Percentiles rank a stretch among this genome's conserved stretches.
Evolutionary conservation across 1,284 basidiomycete genomes (phyloP).

Genomic region (Gymnopus androsaceus): DNA sequence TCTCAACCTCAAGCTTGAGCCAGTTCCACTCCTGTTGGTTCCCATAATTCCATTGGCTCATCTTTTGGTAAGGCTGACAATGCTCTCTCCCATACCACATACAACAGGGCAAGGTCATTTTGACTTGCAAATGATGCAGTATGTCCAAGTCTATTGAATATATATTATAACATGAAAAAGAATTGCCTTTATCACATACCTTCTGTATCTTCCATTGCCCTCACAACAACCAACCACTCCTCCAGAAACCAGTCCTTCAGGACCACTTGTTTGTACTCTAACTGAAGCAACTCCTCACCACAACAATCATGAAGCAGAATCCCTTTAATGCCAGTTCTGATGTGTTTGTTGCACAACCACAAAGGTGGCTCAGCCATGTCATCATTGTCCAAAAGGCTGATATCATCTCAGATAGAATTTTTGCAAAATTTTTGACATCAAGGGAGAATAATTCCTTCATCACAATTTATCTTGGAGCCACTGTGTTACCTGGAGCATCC

Average conservation of each 20-base stretch:
- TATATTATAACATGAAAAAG: neutral
- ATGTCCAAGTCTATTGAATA: neutral
- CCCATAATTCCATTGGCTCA: no score
- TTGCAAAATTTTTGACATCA: conserved; percentile 26
- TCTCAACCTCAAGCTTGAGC: neutral
- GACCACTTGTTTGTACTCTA: neutral
- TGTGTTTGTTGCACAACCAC: conserved; percentile 8
- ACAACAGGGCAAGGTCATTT: neutral
- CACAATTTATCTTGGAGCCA: conserved; percentile 15
- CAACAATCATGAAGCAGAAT: conserved; percentile 10
- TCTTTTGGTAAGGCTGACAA: neutral
- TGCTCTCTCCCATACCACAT: neutral
- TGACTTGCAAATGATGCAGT: neutral
- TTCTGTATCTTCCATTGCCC: neutral
- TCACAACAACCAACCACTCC: neutral
- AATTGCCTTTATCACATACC: neutral
- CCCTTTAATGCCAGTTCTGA: conserved; percentile 6
- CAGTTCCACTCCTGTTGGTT: no score
- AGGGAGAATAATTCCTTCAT: conserved; percentile 18
- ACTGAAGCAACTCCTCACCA: conserved; percentile 4
- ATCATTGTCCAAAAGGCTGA: conserved; percentile 18
- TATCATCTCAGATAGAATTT: conserved; percentile 25
- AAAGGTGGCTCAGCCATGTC: neutral
- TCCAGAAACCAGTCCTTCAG: conserved; percentile 1
- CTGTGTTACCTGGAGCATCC: conserved; percentile 20